Evolutionary conservation across 805 yeast species (phyloP), one percentile per base, ranked within the genome.

Genomic region (Metschnikowia peoriensis): DNA sequence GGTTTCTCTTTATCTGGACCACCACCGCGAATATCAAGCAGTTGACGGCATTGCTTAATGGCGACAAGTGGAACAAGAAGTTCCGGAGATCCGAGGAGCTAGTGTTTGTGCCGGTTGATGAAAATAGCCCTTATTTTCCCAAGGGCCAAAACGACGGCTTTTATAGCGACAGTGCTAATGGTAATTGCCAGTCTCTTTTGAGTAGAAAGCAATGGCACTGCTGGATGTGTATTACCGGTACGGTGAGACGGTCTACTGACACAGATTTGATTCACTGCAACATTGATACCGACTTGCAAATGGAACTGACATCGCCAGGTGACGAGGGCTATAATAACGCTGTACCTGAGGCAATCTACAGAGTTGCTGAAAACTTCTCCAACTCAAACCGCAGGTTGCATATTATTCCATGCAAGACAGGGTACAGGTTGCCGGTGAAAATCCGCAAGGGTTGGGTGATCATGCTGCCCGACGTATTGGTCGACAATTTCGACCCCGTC

Each of bases 211-310:
- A 88, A 69, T 92, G 97, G 97, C 97, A 93, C 70, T 92, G 97
- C 63, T 88, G 97, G 88, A 91, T 92, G 97, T 93, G 97, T 61
- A 88, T 92, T 49, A 92, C 96, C 2, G 97, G 97, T 2, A 92
- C 97, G 0, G 93, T 92, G 7, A 77, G 97, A 63, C 79, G 97
- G 61, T 82, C 96, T 1, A 83, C 85, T 0, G 97, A 92, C 69
- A 80, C 81, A 12, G 91, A 89, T 66, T 75, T 92, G 53, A 91
- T 92, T 55, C 96, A 92, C 66, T 93, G 97, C 71, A 92, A 92
- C 64, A 83, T 92, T 39, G 96, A 92, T 63, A 91, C 97, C 0
- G 97, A 92, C 68, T 75, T 92, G 47, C 85, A 84, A 54, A 79
- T 92, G 55, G 96, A 90, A 63, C 58, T 62, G 17, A 43, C 49